Evolutionary conservation across 805 yeast species (phyloP).

Genomic region (Priceomyces melissophilus): DNA sequence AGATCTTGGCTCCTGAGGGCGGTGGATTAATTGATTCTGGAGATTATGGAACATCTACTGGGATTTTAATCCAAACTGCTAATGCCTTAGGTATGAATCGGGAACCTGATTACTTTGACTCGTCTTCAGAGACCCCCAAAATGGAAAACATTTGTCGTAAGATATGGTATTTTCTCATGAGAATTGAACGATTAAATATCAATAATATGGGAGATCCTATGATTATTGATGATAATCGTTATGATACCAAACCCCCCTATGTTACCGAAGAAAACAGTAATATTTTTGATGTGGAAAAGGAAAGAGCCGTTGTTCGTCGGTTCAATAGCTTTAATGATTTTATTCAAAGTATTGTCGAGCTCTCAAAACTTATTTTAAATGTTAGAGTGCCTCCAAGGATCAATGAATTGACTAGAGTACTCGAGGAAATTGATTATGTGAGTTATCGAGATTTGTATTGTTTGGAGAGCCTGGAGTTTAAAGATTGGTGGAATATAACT

Average conservation of each 20-base stretch:
- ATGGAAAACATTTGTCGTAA: conserved; percentile 18
- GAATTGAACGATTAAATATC: not conserved
- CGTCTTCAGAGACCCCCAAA: conserved; percentile 14
- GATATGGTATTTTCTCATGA: conserved; percentile 15
- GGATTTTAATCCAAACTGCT: conserved; percentile 58
- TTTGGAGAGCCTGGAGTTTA: not conserved
- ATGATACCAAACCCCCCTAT: conserved; percentile 2
- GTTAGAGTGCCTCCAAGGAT: conserved; percentile 12
- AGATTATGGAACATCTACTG: conserved; percentile 48
- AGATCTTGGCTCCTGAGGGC: conserved; percentile 41
- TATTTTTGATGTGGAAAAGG: not conserved
- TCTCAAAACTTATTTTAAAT: conserved; percentile 15
- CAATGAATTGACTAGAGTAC: conserved; percentile 6
- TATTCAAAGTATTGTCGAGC: conserved; percentile 9
- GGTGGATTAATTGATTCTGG: conserved; percentile 55
- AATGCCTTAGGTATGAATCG: conserved; percentile 59
- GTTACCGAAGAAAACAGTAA: not conserved
- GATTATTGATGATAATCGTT: conserved; percentile 20
- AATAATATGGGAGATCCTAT: not conserved
- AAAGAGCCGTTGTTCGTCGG: not conserved
- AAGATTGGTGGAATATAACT: not conserved
- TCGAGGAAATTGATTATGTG: not conserved
- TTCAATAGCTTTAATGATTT: conserved; percentile 5
- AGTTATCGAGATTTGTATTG: not conserved
- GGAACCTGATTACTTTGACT: conserved; percentile 46